A percentile compares a stretch with the other conserved stretches of the same genome.
Evolutionary conservation across 345 rosid genomes (phyloP).

Genomic region (Gossypioides kirkii): DNA sequence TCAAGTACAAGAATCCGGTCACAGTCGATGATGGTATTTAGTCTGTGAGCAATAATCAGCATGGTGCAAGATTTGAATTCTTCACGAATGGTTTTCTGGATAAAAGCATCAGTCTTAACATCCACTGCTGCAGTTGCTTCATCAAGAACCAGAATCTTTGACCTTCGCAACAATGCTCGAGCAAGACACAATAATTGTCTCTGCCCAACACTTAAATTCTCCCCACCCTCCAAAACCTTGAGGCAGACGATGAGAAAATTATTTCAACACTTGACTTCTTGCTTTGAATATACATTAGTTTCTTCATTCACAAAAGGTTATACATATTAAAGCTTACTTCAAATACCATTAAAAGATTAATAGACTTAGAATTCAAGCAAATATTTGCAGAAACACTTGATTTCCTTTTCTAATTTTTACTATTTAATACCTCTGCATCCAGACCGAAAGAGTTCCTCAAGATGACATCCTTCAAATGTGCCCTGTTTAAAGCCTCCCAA

Average conservation of each 20-base stretch:
- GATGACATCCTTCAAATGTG: conserved; percentile 83
- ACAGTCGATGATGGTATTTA: conserved; percentile 78
- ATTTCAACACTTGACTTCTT: background rate
- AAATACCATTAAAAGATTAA: too few relatives aligned
- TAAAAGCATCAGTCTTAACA: conserved; percentile 79
- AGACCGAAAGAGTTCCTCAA: conserved; percentile 61
- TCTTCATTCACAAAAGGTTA: background rate
- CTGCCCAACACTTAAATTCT: conserved; percentile 93
- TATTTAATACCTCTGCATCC: conserved; percentile 59
- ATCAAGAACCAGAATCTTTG: conserved; percentile 91
- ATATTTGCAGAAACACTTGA: background rate
- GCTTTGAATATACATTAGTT: background rate
- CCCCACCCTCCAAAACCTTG: conserved; percentile 82
- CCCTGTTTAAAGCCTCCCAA: conserved; percentile 91
- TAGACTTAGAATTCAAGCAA: background rate
- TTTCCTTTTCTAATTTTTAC: background rate
- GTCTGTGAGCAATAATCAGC: conserved; percentile 87
- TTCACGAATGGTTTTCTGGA: conserved; percentile 84
- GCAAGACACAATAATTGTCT: conserved; percentile 91
- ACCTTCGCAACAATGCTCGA: conserved; percentile 72
- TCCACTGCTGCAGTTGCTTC: conserved; percentile 98
- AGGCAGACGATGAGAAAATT: background rate
- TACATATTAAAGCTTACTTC: background rate
- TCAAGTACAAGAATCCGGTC: conserved; percentile 77
- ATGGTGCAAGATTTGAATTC: conserved; percentile 84